A percentile compares a stretch with the other conserved stretches of the same genome.
These are phyloP conservation scores for Aspergillus uvarum DNA, from an alignment of 2,329 filamentous ascomycete species.

Conservation along the genomic window DNA sequence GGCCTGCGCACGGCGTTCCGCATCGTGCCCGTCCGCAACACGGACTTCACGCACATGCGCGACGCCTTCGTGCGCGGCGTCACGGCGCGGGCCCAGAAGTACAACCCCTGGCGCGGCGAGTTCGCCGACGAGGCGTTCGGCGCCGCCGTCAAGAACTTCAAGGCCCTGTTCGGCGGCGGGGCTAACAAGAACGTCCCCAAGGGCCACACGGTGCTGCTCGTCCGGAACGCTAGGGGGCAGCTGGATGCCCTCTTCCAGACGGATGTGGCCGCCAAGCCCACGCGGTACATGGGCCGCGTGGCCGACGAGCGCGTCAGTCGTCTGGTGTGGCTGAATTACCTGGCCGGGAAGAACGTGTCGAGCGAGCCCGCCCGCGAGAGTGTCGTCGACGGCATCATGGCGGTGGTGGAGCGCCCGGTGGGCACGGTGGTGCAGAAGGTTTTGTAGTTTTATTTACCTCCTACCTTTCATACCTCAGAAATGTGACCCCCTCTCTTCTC, in stretches of 20 bases:
- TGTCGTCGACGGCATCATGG: slow-evolving; percentile 83
- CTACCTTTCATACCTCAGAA: too few species aligned
- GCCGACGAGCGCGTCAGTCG: slow-evolving; percentile 76
- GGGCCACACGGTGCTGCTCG: slow-evolving; percentile 72
- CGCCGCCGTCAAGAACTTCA: slow-evolving; percentile 72
- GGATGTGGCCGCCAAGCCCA: slow-evolving; percentile 43
- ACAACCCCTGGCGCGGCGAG: slow-evolving; percentile 41
- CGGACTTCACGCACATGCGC: slow-evolving; percentile 87
- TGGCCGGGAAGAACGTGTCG: slow-evolving; percentile 82
- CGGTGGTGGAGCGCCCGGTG: slow-evolving; percentile 81
- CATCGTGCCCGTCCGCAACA: slow-evolving; percentile 87
- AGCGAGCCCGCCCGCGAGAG: slow-evolving; percentile 77
- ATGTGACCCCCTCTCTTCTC: too few species aligned
- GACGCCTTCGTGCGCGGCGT: slow-evolving; percentile 90
- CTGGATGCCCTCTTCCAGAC: slow-evolving; percentile 66
- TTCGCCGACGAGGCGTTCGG: slow-evolving; percentile 76
- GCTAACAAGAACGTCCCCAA: slow-evolving; percentile 69
- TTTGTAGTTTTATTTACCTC: slow-evolving; percentile 20
- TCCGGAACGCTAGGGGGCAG: slow-evolving; percentile 64
- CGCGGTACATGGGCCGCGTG: slow-evolving; percentile 67
- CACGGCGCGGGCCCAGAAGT: slow-evolving; percentile 65
- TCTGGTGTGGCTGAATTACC: slow-evolving; percentile 84
- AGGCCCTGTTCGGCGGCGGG: slow-evolving; percentile 74
- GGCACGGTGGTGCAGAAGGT: slow-evolving; percentile 84
- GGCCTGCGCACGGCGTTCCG: slow-evolving; percentile 75